A percentile compares a stretch with the other conserved stretches of the same genome.
Evolutionary conservation across 139 green algal genomes (phyloP).

Genomic region (Chlorella ohadii): DNA sequence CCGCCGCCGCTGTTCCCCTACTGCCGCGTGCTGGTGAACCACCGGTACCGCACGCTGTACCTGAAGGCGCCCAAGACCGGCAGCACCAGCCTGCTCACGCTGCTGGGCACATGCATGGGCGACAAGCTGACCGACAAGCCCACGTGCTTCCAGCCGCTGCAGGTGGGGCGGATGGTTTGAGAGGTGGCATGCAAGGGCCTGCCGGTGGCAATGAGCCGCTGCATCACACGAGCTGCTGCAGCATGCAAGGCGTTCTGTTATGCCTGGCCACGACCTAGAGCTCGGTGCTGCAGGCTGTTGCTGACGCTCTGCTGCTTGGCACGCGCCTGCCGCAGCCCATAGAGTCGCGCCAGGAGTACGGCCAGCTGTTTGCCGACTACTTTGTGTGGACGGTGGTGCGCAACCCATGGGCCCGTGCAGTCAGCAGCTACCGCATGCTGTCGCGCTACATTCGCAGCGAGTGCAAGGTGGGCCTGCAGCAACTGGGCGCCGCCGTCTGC

Average conservation of each 20-base stretch:
- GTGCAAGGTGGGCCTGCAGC: slow-evolving; percentile 2
- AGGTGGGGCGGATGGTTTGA: not conserved
- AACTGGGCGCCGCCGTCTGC: no score
- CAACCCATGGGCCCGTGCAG: slow-evolving; percentile 26
- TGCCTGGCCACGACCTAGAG: no score
- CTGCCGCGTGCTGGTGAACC: slow-evolving; percentile 33
- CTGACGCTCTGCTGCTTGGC: not conserved
- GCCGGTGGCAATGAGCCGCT: no score
- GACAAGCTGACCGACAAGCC: not conserved
- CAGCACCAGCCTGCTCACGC: slow-evolving; percentile 33
- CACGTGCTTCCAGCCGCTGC: slow-evolving; percentile 23
- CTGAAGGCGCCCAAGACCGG: slow-evolving; percentile 33
- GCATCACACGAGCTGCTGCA: no score
- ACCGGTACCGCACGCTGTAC: slow-evolving; percentile 27
- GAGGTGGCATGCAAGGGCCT: not conserved
- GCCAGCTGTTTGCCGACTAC: slow-evolving; percentile 4
- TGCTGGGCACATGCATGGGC: slow-evolving; percentile 18
- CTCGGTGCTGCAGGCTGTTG: no score
- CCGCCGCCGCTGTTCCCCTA: slow-evolving; percentile 30
- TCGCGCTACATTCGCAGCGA: slow-evolving; percentile 7
- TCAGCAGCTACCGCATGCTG: slow-evolving; percentile 30
- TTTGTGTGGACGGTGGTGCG: slow-evolving; percentile 27
- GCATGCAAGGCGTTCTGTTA: not conserved
- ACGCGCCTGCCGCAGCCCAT: not conserved
- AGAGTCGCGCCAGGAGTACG: not conserved